Evolutionary conservation across 441 rosid species (phyloP).

Genomic region (Bruguiera hainesii): DNA sequence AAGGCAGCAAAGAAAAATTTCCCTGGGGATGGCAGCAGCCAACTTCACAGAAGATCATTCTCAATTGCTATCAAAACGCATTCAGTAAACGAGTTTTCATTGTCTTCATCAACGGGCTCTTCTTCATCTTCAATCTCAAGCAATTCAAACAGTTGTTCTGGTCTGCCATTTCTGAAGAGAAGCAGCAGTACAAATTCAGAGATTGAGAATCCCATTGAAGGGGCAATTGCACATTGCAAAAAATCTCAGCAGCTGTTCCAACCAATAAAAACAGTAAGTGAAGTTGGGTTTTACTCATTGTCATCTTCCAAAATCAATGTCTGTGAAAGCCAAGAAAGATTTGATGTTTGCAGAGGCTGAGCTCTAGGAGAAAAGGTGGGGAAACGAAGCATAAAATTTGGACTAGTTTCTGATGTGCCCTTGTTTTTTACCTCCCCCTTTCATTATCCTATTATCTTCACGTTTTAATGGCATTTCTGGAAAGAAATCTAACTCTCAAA

Average conservation of each 20-base stretch:
- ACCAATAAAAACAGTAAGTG: constrained; percentile 37
- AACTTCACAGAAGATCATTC: constrained; percentile 65
- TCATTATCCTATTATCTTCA: constrained; percentile 11
- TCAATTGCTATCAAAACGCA: constrained; percentile 66
- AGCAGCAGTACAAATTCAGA: constrained; percentile 63
- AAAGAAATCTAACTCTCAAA: no score
- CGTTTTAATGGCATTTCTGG: constrained; percentile 6
- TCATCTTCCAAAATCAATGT: constrained; percentile 45
- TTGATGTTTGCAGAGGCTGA: constrained; percentile 52
- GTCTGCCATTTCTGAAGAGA: constrained; percentile 57
- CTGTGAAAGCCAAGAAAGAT: constrained; percentile 58
- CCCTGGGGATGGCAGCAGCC: constrained; percentile 29
- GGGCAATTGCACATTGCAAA: constrained; percentile 95
- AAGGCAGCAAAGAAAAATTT: constrained; percentile 27
- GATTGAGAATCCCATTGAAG: constrained; percentile 74
- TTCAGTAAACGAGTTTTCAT: constrained; percentile 42
- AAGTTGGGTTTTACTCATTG: constrained; percentile 51
- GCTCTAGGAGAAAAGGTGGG: constrained; percentile 1
- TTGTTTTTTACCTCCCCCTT: constrained; percentile 6
- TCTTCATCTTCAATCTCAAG: constrained; percentile 48
- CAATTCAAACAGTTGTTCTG: constrained; percentile 45
- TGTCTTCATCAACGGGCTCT: constrained; percentile 30
- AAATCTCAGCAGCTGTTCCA: constrained; percentile 52
- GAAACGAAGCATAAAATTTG: constrained; percentile 20
- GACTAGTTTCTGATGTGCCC: constrained; percentile 22